phyloP scores from a whole-genome alignment of 331 rosid species.

The Phaseolus coccineus region DNA sequence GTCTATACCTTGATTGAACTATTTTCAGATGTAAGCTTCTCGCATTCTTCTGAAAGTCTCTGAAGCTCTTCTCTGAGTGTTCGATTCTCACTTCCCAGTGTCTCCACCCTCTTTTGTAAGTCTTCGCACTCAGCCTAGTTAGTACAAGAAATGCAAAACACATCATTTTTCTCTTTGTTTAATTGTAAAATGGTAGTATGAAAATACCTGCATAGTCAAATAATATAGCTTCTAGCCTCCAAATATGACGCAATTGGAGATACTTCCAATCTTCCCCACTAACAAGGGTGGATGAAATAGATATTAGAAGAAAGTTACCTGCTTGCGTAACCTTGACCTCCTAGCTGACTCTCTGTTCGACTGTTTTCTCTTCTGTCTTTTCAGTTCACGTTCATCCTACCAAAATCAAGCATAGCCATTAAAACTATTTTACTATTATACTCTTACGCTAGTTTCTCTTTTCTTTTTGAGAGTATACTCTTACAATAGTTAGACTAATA shows the following conservation, averaged over 20 bases:
- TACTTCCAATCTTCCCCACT: not conserved
- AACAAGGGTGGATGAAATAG: slow-evolving; percentile 26
- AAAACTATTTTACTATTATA: not conserved
- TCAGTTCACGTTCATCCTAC: slow-evolving; percentile 94
- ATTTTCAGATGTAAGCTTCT: slow-evolving; percentile 77
- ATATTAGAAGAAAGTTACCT: slow-evolving; percentile 58
- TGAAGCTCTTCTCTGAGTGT: slow-evolving; percentile 74
- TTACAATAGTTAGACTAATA: too few relatives aligned
- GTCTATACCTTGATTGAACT: slow-evolving; percentile 66
- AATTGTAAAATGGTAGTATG: slow-evolving; percentile 19
- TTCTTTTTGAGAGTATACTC: too few relatives aligned
- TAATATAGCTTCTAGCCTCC: slow-evolving; percentile 31
- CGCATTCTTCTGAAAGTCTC: slow-evolving; percentile 79
- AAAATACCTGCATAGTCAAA: not conserved
- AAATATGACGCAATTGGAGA: not conserved
- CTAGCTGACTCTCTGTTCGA: slow-evolving; percentile 97
- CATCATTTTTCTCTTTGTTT: not conserved
- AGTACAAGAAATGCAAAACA: slow-evolving; percentile 38
- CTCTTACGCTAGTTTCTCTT: not conserved
- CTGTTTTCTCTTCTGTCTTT: slow-evolving; percentile 96
- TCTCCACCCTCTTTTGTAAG: slow-evolving; percentile 78
- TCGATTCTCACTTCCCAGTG: slow-evolving; percentile 66
- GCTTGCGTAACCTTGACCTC: slow-evolving; percentile 97
- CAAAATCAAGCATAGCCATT: slow-evolving; percentile 44
- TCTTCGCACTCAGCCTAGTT: slow-evolving; percentile 96